phyloP scores from a whole-genome alignment of 306 rosid genomes.

The Fragaria vesca region DNA sequence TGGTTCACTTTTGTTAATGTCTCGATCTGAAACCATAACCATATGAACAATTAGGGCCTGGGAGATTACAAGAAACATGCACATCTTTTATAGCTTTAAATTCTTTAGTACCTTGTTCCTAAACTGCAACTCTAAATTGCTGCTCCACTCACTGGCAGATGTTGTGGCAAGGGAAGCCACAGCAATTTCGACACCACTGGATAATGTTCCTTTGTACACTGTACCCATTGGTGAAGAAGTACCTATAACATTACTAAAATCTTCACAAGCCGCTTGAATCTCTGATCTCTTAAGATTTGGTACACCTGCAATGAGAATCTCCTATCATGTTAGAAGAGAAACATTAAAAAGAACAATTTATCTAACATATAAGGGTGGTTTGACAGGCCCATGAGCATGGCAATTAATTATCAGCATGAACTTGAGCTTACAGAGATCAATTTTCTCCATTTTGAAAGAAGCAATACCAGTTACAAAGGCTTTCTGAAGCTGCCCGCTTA shows the following conservation, averaged over 20 bases:
- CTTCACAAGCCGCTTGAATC: conserved; percentile 91
- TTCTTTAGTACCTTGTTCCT: conserved; percentile 69
- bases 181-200: conserved; percentile 93
- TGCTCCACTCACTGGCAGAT: conserved; percentile 64
- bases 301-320: conserved; percentile 56
- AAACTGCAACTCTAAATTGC: conserved; percentile 61
- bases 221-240: conserved; percentile 74
- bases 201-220: conserved; percentile 91
- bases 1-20: conserved; percentile 81
- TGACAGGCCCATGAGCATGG: conserved; percentile 11
- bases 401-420: conserved; percentile 10
- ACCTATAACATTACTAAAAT: conserved; percentile 89
- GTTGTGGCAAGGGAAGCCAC: conserved; percentile 60
- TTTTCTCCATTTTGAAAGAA: conserved; percentile 8
- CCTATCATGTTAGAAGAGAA: conserved; percentile 23
- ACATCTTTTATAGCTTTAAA: neutral
- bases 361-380: conserved; percentile 10
- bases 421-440: neutral
- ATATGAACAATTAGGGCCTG: conserved; percentile 28
- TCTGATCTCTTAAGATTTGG: conserved; percentile 91
- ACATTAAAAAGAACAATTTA: neutral
- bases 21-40: conserved; percentile 56
- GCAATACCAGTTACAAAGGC: conserved; percentile 82
- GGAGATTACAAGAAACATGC: conserved; percentile 12
- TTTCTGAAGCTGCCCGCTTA: conserved; percentile 98